Evolutionary conservation across 805 yeast genomes (phyloP), one percentile per base, ranked within the genome.

Genomic region (Saccharomyces paradoxus): DNA sequence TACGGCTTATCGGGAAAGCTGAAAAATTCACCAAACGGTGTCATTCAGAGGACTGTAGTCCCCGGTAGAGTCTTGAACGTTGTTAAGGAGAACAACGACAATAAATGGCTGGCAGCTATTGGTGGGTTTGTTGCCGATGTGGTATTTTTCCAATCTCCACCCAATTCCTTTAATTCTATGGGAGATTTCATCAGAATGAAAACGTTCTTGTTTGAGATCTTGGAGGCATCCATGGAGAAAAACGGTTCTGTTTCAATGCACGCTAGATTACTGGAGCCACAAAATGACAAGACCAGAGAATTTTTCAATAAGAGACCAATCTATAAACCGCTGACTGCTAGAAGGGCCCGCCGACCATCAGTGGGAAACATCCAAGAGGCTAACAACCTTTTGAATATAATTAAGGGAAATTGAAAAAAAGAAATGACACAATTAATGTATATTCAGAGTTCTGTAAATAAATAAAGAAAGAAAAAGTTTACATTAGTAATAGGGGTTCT

Each of bases 1-100:
- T 89, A 87, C 63, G 75, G 74, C 44, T 78, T 86, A 57, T 78
- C 77, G 55, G 96, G 96, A 6, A 79, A 89, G 66, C 71, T 89
- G 41, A 66, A 74, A 55, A 86, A 82, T 66, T 75, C 86, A 3
- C 94, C 95, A 24, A 81, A 84, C 62, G 96, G 96, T 50, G 70
- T 82, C 26, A 72, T 78, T 49, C 69, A 71, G 12, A 79, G 78
- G 28, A 72, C 72, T 52, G 75, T 84, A 46, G 81, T 81, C 21
- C 87, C 90, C 14, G 95, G 92, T 56, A 81, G 96, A 74, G 71
- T 81, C 49, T 72, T 80, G 48, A 74, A 74, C 53, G 70, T 76
- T 46, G 70, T 74, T 58, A 37, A 37, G 22, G 44, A 37, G 22
- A 37, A 37, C 22, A 47, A 48, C 31, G 75, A 68, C n/a, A 65